These are phyloP conservation scores for Cronartium quercuum DNA, from an alignment of 1,284 basidiomycete genomes.

Conservation along the genomic window DNA sequence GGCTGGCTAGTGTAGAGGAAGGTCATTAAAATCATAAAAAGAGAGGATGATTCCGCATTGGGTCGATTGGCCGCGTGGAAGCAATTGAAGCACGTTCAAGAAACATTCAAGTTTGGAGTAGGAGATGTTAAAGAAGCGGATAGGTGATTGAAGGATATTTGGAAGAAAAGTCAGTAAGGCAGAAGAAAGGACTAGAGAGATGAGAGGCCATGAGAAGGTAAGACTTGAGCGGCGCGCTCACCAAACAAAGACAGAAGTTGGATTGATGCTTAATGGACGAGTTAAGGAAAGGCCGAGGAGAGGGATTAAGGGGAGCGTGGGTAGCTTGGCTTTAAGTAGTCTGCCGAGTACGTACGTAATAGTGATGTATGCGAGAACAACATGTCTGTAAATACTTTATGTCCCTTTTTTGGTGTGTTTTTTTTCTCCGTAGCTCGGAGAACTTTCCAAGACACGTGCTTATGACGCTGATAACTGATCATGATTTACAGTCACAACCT, in stretches of 20 bases:
- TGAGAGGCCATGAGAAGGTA: background rate
- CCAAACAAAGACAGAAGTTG: background rate
- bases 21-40: no score
- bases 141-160: no score
- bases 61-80: background rate
- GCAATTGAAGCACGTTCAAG: background rate
- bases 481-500: no score
- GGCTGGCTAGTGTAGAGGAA: background rate
- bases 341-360: no score
- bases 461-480: no score
- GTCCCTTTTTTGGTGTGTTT: background rate
- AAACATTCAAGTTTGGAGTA: background rate
- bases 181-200: slow-evolving; percentile 15
- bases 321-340: no score
- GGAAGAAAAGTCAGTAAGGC: background rate
- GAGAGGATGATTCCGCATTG: background rate
- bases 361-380: no score
- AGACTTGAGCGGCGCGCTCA: background rate
- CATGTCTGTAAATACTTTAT: background rate
- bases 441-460: no score
- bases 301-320: background rate
- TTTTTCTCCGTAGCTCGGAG: background rate
- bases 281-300: no score
- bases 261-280: no score
- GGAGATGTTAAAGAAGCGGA: background rate